phyloP scores from a whole-genome alignment of 192 early-diverging fungal species.

The Entophlyctis luteolus region DNA sequence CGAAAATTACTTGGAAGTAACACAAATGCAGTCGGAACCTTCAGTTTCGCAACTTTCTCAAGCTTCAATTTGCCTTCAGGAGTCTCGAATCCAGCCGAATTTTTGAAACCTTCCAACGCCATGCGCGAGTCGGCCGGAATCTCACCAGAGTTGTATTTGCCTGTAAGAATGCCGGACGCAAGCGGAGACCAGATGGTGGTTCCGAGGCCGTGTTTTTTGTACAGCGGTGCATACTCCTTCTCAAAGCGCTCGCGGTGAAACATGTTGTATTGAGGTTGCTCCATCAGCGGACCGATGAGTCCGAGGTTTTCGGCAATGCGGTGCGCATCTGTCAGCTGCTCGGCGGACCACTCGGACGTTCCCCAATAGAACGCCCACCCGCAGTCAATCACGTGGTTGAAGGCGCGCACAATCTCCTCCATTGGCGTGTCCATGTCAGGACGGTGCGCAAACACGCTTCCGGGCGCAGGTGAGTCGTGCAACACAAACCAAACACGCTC shows the following conservation, averaged over 20 bases:
- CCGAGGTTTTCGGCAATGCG: conserved; percentile 63
- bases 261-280: conserved; percentile 85
- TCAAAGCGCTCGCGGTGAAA: conserved; percentile 61
- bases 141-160: conserved; percentile 67
- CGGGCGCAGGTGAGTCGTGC: too few relatives aligned
- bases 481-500: neutral
- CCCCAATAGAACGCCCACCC: conserved; percentile 82
- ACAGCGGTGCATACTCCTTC: conserved; percentile 60
- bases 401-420: conserved; percentile 81
- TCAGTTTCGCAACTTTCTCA: conserved; percentile 56
- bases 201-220: conserved; percentile 64
- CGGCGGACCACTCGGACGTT: conserved; percentile 68
- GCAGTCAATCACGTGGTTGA: conserved; percentile 74
- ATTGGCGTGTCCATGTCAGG: conserved; percentile 71
- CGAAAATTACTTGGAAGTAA: neutral
- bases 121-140: conserved; percentile 67
- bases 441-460: conserved; percentile 75
- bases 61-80: conserved; percentile 69
- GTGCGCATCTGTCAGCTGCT: conserved; percentile 72
- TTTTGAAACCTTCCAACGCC: conserved; percentile 49
- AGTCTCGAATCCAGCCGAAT: conserved; percentile 46
- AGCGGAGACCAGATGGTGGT: conserved; percentile 77
- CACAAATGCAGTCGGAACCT: conserved; percentile 25
- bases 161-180: conserved; percentile 55
- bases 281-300: conserved; percentile 49